These are phyloP conservation scores for Xylaria sp. DNA, from an alignment of 2,329 filamentous ascomycete genomes.

Conservation along the genomic window DNA sequence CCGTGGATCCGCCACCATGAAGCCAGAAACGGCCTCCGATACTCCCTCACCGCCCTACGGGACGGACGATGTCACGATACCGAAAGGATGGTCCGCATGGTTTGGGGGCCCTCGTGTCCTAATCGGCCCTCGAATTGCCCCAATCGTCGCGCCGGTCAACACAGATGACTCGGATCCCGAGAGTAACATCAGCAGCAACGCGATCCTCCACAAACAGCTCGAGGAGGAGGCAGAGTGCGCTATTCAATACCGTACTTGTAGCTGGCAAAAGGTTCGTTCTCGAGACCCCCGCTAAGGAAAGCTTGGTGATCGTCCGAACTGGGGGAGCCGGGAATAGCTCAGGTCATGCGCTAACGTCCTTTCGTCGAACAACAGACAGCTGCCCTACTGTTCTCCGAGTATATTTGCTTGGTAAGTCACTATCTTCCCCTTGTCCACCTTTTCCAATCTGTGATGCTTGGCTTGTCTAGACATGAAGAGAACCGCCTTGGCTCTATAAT, in stretches of 20 bases:
- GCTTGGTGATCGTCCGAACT: constrained; percentile 2
- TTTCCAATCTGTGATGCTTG: neutral
- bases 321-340: constrained; percentile 16
- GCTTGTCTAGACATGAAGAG: neutral
- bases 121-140: constrained; percentile 56
- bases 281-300: constrained; percentile 4
- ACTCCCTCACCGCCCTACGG: constrained; percentile 23
- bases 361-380: constrained; percentile 63
- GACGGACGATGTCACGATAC: constrained; percentile 53
- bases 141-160: constrained; percentile 37
- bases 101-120: constrained; percentile 44
- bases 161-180: constrained; percentile 40
- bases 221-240: constrained; percentile 74
- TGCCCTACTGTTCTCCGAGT: constrained; percentile 88
- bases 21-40: constrained; percentile 28
- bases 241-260: constrained; percentile 92
- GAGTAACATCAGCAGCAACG: constrained; percentile 49
- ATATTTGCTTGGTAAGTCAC: constrained; percentile 73
- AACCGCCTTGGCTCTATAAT: neutral
- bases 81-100: constrained; percentile 40
- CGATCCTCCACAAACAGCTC: constrained; percentile 67
- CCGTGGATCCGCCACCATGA: constrained; percentile 17
- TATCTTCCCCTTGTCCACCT: neutral
- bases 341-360: constrained; percentile 13
- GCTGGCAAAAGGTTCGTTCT: constrained; percentile 76